Conservation (phyloP, 345 rosid genomes). For the Euphorbia peplus region DNA sequence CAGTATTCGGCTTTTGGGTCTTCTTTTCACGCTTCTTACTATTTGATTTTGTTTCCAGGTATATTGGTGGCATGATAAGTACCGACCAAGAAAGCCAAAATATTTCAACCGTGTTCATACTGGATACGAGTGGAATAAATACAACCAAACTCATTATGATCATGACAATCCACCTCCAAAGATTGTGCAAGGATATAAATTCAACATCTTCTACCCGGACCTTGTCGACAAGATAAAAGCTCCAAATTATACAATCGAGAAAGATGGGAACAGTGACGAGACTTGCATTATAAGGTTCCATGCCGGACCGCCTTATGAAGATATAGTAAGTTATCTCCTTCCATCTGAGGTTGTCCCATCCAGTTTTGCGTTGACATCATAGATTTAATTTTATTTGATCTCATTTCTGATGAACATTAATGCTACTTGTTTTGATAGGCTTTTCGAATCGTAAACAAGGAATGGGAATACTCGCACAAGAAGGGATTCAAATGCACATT, state of each 20-base stretch:
- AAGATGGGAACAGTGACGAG: slow-evolving; percentile 72
- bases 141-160: slow-evolving; percentile 88
- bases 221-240: slow-evolving; percentile 87
- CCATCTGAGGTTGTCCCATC: background rate
- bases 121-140: slow-evolving; percentile 97
- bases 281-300: slow-evolving; percentile 86
- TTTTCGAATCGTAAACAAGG: slow-evolving; percentile 83
- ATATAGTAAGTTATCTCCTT: slow-evolving; percentile 57
- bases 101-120: slow-evolving; percentile 97
- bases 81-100: slow-evolving; percentile 89
- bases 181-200: slow-evolving; percentile 88
- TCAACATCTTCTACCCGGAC: slow-evolving; percentile 92
- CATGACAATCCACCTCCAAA: slow-evolving; percentile 98
- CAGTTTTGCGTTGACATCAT: background rate
- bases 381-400: background rate
- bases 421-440: slow-evolving; percentile 47
- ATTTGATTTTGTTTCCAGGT: slow-evolving; percentile 40
- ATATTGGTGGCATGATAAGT: slow-evolving; percentile 99
- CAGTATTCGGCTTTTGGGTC: background rate
- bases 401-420: background rate
- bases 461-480: slow-evolving; percentile 88
- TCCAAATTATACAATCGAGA: slow-evolving; percentile 70
- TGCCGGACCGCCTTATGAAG: slow-evolving; percentile 97
- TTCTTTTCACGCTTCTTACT: background rate
- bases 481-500: too few relatives aligned